phyloP scores from a whole-genome alignment of 306 rosid species.

The Castanea crenata region DNA sequence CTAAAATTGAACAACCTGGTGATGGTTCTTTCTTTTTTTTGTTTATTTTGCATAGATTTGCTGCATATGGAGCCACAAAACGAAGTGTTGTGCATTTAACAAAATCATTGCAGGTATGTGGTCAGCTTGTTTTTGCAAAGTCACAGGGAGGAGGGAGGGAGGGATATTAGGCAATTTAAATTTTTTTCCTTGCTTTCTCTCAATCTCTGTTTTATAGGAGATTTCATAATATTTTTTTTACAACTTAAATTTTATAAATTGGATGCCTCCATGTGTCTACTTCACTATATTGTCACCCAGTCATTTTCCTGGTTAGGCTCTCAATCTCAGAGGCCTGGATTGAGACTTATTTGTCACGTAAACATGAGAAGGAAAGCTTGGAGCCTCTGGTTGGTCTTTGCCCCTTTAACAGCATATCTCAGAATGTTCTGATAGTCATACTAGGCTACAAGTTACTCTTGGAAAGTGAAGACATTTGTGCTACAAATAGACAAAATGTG shows the following conservation, averaged over 20 bases:
- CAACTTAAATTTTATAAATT: not conserved
- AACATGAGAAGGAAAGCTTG: no score
- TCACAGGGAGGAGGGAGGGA: not conserved
- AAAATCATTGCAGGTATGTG: constrained; percentile 81
- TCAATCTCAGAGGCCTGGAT: no score
- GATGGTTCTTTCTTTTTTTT: constrained; percentile 13
- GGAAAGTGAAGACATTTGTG: no score
- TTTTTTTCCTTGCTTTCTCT: not conserved
- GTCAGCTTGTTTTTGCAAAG: constrained; percentile 7
- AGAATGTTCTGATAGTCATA: no score
- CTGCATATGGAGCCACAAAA: constrained; percentile 98
- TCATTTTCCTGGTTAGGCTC: no score
- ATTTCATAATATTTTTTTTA: not conserved
- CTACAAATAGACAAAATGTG: no score
- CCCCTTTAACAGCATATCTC: no score
- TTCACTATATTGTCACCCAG: no score
- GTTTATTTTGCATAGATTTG: constrained; percentile 58
- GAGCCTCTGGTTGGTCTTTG: no score
- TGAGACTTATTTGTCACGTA: no score
- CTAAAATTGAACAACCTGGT: not conserved
- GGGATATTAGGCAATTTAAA: not conserved
- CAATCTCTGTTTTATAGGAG: not conserved
- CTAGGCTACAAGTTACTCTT: no score
- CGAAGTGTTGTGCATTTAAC: constrained; percentile 97
- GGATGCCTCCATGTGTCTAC: not conserved